Percentiles rank a stretch among this genome's conserved stretches.
Conservation (phyloP, 495 filamentous ascomycete species). For the Extremus antarcticus region DNA sequence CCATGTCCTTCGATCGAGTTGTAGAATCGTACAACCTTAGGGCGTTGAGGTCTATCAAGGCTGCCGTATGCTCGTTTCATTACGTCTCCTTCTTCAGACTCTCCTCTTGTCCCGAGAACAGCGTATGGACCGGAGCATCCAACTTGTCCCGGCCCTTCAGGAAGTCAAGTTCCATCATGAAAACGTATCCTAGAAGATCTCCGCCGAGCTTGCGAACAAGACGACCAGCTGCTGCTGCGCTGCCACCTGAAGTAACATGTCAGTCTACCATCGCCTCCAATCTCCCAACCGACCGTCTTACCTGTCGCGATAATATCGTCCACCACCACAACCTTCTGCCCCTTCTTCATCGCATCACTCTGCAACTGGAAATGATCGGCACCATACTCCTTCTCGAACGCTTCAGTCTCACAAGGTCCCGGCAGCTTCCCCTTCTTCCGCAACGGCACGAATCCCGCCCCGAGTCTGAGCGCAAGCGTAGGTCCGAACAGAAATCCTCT, state of each 20-base stretch:
- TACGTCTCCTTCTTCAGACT: not conserved
- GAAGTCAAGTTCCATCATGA: conserved; percentile 93
- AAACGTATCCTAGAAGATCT: conserved; percentile 75
- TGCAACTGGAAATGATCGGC: conserved; percentile 97
- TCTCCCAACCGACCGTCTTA: too few species aligned
- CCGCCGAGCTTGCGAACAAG: conserved; percentile 80
- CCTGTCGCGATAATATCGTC: conserved; percentile 99
- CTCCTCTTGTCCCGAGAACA: conserved; percentile 54
- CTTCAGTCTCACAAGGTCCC: conserved; percentile 69
- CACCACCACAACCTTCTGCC: conserved; percentile 82
- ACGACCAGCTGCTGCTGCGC: conserved; percentile 74
- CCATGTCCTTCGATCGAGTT: not conserved
- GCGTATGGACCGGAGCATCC: conserved; percentile 70
- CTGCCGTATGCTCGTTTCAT: not conserved
- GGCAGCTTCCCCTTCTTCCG: conserved; percentile 96
- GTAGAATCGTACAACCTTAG: not conserved
- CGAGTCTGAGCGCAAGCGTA: conserved; percentile 71
- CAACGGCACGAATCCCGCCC: conserved; percentile 85
- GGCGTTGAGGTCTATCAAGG: not conserved
- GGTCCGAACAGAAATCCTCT: conserved; percentile 95
- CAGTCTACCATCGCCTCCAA: not conserved
- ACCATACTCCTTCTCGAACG: conserved; percentile 93
- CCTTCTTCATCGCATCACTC: conserved; percentile 65
- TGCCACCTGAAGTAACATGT: conserved; percentile 55
- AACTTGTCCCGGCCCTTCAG: conserved; percentile 87